Evolutionary conservation across 169 alveolate species (phyloP).

Genomic region (Plasmodium gonderi): DNA sequence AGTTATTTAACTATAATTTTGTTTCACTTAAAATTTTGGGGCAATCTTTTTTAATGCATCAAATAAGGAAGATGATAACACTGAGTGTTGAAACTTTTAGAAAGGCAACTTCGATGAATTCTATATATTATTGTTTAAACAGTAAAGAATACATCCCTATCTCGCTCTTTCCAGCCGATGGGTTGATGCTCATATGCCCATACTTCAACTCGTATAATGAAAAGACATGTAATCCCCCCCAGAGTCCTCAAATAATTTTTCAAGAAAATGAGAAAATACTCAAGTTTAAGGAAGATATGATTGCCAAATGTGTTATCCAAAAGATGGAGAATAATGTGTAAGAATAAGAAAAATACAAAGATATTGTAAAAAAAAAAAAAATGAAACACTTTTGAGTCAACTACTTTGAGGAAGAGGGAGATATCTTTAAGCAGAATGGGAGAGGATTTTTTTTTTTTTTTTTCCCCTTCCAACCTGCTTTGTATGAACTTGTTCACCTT

Average conservation of each 20-base stretch:
- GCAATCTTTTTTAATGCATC: conserved; percentile 88
- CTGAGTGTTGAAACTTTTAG: conserved; percentile 84
- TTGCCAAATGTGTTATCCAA: conserved; percentile 35
- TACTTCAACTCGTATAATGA: conserved; percentile 53
- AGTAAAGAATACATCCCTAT: conserved; percentile 70
- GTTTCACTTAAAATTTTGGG: conserved; percentile 83
- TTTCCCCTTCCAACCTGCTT: no score
- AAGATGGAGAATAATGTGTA: conserved; percentile 23
- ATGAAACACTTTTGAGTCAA: no score
- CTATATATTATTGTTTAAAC: conserved; percentile 79
- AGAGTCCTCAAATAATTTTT: conserved; percentile 11
- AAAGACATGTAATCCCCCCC: conserved; percentile 50
- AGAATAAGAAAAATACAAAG: no score
- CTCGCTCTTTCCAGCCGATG: conserved; percentile 82
- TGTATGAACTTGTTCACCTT: no score
- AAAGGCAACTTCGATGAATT: conserved; percentile 83
- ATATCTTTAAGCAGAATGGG: no score
- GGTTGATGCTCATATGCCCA: conserved; percentile 77
- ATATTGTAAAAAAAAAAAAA: no score
- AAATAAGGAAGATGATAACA: conserved; percentile 87
- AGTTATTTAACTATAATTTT: conserved; percentile 33
- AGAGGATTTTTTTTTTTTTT: no score
- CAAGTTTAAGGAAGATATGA: conserved; percentile 12
- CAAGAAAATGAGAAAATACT: conserved; percentile 23
- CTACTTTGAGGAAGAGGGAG: no score